These are phyloP conservation scores for Astragalus glycyphyllos DNA, from an alignment of 306 rosid genomes.

Conservation along the genomic window DNA sequence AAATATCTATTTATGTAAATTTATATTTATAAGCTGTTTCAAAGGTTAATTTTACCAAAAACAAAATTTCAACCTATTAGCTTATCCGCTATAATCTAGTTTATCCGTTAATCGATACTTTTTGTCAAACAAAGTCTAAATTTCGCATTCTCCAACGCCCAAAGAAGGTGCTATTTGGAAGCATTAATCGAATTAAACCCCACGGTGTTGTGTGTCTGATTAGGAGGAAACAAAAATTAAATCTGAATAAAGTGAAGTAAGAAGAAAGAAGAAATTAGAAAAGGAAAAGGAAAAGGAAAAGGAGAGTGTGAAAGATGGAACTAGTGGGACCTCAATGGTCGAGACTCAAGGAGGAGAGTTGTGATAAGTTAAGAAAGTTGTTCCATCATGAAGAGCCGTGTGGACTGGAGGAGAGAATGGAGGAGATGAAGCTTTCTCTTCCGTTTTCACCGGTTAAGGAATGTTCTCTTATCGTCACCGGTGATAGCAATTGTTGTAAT, in stretches of 20 bases:
- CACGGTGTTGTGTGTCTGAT: background rate
- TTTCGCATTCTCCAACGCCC: too few species aligned
- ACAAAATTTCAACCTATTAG: too few species aligned
- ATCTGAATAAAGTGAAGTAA: background rate
- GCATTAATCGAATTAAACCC: background rate
- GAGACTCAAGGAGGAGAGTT: conserved; percentile 5
- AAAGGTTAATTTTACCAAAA: too few species aligned
- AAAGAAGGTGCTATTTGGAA: too few species aligned
- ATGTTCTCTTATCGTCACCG: conserved; percentile 40
- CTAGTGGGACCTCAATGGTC: conserved; percentile 30
- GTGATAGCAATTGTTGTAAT: background rate
- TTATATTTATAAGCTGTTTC: too few species aligned
- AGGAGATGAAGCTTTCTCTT: background rate
- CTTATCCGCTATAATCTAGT: too few species aligned
- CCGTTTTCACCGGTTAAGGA: conserved; percentile 49
- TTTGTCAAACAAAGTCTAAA: too few species aligned
- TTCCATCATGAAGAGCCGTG: background rate
- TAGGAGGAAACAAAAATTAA: background rate
- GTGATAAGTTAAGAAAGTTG: conserved; percentile 5
- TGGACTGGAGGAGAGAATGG: background rate
- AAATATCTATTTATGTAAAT: too few species aligned
- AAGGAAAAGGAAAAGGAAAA: background rate
- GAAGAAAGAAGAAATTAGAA: background rate
- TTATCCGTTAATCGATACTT: too few species aligned
- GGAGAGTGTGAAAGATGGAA: background rate